These are phyloP conservation scores for Acacia pycnantha DNA, from an alignment of 331 rosid species.

Conservation along the genomic window DNA sequence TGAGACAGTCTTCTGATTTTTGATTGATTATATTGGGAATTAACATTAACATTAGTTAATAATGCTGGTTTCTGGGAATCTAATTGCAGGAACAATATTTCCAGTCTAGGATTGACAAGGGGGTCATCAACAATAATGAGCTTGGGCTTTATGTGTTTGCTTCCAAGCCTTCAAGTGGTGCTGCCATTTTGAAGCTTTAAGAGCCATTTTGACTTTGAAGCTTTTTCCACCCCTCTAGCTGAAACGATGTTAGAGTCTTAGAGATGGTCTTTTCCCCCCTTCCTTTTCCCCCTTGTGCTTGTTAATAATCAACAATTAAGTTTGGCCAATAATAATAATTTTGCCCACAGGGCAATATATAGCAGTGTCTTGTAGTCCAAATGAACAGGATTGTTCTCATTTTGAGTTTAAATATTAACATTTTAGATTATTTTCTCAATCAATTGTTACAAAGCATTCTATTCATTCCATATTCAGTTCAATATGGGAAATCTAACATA, in stretches of 20 bases:
- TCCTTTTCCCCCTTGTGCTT: not conserved
- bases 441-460: not conserved
- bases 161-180: slow-evolving; percentile 77
- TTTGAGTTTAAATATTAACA: not conserved
- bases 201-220: not conserved
- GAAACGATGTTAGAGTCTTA: not conserved
- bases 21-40: not conserved
- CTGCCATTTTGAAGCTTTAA: slow-evolving; percentile 63
- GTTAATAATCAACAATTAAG: not conserved
- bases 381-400: not conserved
- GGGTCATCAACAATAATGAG: slow-evolving; percentile 43
- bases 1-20: not conserved
- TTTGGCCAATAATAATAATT: not conserved
- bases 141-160: slow-evolving; percentile 64
- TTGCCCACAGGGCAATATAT: not conserved
- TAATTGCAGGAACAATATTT: slow-evolving; percentile 49
- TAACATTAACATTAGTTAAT: not conserved
- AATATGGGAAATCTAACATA: no score
- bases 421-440: not conserved
- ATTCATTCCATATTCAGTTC: no score
- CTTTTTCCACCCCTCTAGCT: not conserved
- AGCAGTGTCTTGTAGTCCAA: not conserved
- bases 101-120: slow-evolving; percentile 53
- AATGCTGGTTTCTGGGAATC: not conserved
- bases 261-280: not conserved